Conservation (phyloP, 306 rosid species). For the Pterocarpus macrocarpus region DNA sequence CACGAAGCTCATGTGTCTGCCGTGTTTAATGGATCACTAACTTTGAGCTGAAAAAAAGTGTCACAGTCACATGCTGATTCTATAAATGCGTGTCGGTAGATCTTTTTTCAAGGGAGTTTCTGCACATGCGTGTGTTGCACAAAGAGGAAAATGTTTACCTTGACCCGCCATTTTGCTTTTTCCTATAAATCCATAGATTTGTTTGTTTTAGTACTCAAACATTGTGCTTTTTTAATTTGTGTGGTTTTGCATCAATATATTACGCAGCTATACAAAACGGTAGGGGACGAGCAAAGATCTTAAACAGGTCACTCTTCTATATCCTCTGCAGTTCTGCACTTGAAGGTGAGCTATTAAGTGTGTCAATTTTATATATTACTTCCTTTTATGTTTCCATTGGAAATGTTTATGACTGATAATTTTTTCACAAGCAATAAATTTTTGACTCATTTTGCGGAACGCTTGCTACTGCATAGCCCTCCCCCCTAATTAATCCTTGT, state of each 20-base stretch:
- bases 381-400: neutral
- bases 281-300: constrained; percentile 28
- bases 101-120: constrained; percentile 50
- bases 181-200: constrained; percentile 16
- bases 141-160: constrained; percentile 11
- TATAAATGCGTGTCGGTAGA: constrained; percentile 50
- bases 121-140: constrained; percentile 50
- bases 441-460: constrained; percentile 7
- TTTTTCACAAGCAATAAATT: neutral
- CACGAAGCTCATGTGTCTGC: constrained; percentile 62
- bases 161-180: constrained; percentile 43
- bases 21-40: constrained; percentile 79
- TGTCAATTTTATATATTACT: constrained; percentile 11
- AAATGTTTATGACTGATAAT: neutral
- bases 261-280: neutral
- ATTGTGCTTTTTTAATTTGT: constrained; percentile 37
- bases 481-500: neutral
- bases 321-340: constrained; percentile 31
- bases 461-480: neutral
- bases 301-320: constrained; percentile 23
- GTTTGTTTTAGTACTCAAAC: constrained; percentile 18
- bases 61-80: constrained; percentile 44
- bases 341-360: constrained; percentile 44
- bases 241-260: constrained; percentile 8
- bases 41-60: constrained; percentile 48